phyloP scores from a whole-genome alignment of 2,329 filamentous ascomycete genomes.

The Aspergillus caelatus region DNA sequence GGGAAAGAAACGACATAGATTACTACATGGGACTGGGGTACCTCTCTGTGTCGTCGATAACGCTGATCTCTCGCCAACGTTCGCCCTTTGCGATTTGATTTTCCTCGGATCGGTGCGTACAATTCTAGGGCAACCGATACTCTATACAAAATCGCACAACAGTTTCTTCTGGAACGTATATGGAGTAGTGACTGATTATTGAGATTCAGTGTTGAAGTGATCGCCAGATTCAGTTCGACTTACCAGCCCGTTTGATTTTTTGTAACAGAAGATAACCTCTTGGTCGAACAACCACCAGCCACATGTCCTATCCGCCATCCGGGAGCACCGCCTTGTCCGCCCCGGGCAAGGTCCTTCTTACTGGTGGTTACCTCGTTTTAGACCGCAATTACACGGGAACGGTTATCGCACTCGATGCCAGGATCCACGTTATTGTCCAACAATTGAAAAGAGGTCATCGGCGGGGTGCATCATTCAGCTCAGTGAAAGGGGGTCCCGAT shows the following conservation, averaged over 20 bases:
- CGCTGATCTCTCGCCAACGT: neutral
- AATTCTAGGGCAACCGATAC: neutral
- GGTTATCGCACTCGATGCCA: conserved; percentile 66
- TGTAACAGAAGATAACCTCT: neutral
- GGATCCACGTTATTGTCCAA: conserved; percentile 64
- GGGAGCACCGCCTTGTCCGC: conserved; percentile 71
- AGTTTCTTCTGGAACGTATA: neutral
- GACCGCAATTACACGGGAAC: conserved; percentile 81
- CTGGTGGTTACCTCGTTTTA: conserved; percentile 92
- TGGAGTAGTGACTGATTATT: neutral
- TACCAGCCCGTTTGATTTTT: neutral
- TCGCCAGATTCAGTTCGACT: neutral
- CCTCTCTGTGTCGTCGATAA: neutral
- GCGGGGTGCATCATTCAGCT: conserved; percentile 19
- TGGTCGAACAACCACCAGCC: neutral
- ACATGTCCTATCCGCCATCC: conserved; percentile 17
- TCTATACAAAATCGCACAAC: neutral
- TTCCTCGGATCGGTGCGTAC: neutral
- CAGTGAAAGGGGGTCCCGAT: conserved; percentile 18
- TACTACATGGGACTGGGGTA: conserved; percentile 5
- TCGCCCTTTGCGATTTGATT: neutral
- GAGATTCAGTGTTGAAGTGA: neutral
- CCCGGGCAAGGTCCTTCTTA: conserved; percentile 92
- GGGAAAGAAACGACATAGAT: neutral
- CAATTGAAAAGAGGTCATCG: conserved; percentile 48